Evolutionary conservation across 2,329 filamentous ascomycete genomes (phyloP).

Genomic region (Xylaria polymorpha): DNA sequence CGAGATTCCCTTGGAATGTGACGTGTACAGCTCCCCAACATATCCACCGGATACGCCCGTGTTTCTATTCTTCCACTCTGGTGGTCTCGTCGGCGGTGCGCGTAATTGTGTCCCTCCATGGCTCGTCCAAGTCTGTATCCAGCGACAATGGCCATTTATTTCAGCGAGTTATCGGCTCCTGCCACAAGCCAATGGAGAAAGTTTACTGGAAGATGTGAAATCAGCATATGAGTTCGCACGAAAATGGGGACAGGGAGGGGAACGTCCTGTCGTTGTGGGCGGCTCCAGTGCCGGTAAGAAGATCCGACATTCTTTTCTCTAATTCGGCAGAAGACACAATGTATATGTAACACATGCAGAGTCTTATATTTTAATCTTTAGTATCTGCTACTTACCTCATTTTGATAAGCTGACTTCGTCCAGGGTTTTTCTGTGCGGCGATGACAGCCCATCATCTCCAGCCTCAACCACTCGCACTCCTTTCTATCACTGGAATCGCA

Average conservation of each 20-base stretch:
- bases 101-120: conserved; percentile 51
- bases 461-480: conserved; percentile 46
- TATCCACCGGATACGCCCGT: conserved; percentile 41
- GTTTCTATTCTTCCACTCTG: conserved; percentile 54
- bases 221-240: conserved; percentile 51
- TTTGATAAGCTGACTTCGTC: background rate
- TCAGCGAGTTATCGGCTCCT: conserved; percentile 53
- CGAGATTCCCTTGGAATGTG: conserved; percentile 51
- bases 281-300: conserved; percentile 52
- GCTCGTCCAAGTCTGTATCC: conserved; percentile 52
- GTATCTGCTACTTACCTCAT: too few relatives aligned
- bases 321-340: background rate
- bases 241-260: conserved; percentile 38
- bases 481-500: conserved; percentile 53
- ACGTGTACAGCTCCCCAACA: conserved; percentile 50
- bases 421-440: conserved; percentile 51
- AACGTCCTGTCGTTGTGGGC: conserved; percentile 48
- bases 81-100: conserved; percentile 51
- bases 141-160: conserved; percentile 51
- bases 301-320: background rate
- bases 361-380: background rate
- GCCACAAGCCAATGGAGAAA: conserved; percentile 48
- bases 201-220: conserved; percentile 49
- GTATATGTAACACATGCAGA: background rate
- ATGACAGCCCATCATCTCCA: conserved; percentile 48